Evolutionary conservation across 495 filamentous ascomycete species (phyloP).

Genomic region (Pseudoneurospora amorphoporcata): DNA sequence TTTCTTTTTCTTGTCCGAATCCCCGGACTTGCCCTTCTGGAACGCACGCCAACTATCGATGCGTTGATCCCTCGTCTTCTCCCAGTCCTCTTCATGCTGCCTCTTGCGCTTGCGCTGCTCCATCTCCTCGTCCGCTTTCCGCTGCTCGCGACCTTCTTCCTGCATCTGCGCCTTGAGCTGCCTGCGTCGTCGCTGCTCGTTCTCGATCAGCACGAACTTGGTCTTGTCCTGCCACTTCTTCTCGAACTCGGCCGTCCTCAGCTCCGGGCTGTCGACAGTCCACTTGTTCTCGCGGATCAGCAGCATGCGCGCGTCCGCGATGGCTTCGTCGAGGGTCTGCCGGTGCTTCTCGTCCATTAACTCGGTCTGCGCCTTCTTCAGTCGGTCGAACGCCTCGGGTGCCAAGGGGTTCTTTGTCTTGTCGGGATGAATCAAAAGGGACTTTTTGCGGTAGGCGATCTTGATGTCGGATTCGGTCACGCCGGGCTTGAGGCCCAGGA

Average conservation of each 20-base stretch:
- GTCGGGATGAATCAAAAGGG: constrained; percentile 95
- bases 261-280: constrained; percentile 76
- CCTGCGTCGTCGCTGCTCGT: constrained; percentile 72
- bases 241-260: constrained; percentile 71
- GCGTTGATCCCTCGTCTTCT: constrained; percentile 78
- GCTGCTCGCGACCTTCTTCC: constrained; percentile 88
- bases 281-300: constrained; percentile 89
- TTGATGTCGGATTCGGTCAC: constrained; percentile 96
- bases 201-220: constrained; percentile 84
- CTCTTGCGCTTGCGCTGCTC: constrained; percentile 84
- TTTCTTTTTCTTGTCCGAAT: constrained; percentile 85
- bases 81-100: constrained; percentile 88
- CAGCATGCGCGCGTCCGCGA: constrained; percentile 89
- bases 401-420: constrained; percentile 88
- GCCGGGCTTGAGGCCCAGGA: constrained; percentile 92
- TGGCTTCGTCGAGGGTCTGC: constrained; percentile 78
- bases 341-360: constrained; percentile 93
- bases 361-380: constrained; percentile 86
- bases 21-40: constrained; percentile 53
- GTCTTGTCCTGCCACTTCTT: constrained; percentile 84
- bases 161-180: constrained; percentile 91
- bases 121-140: constrained; percentile 76
- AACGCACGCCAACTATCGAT: constrained; percentile 95
- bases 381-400: constrained; percentile 91
- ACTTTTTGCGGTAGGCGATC: constrained; percentile 84